Conservation (phyloP, 441 rosid genomes). For the Francoa sonchifolia region DNA sequence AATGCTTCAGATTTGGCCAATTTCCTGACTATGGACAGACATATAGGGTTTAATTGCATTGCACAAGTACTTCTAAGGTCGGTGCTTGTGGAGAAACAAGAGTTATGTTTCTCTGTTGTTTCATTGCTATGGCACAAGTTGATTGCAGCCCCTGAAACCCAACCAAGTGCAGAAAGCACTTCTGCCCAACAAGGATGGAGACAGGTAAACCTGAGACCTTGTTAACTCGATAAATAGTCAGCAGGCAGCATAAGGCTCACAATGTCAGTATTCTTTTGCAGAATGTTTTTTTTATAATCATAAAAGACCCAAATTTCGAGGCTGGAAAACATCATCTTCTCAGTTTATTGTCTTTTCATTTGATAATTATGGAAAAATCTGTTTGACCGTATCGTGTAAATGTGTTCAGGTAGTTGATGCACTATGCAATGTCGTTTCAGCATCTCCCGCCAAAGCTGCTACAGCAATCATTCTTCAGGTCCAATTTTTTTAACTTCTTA, state of each 20-base stretch:
- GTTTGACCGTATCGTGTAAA: conserved; percentile 8
- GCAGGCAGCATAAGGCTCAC: too few species aligned
- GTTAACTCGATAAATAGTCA: too few species aligned
- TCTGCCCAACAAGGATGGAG: conserved; percentile 99
- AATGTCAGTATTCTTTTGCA: too few species aligned
- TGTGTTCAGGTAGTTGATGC: conserved; percentile 81
- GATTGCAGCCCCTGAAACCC: conserved; percentile 86
- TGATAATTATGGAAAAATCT: too few species aligned
- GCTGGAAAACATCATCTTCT: too few species aligned
- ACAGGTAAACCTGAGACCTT: conserved; percentile 74
- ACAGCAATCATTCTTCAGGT: conserved; percentile 98
- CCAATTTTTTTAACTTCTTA: conserved; percentile 25
- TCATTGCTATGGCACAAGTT: conserved; percentile 91
- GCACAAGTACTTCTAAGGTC: conserved; percentile 83
- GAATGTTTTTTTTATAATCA: too few species aligned
- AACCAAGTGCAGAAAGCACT: conserved; percentile 86
- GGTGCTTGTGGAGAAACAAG: conserved; percentile 82
- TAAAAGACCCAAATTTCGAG: too few species aligned
- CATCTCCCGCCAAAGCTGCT: conserved; percentile 86
- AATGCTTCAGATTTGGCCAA: conserved; percentile 98
- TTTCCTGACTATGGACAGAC: conserved; percentile 91
- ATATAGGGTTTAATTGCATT: conserved; percentile 76
- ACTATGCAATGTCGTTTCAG: conserved; percentile 86
- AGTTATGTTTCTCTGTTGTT: conserved; percentile 91
- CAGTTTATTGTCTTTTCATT: too few species aligned